Percentiles rank a stretch among this genome's conserved stretches.
phyloP scores from a whole-genome alignment of 441 rosid species.

The Breynia disticha region DNA sequence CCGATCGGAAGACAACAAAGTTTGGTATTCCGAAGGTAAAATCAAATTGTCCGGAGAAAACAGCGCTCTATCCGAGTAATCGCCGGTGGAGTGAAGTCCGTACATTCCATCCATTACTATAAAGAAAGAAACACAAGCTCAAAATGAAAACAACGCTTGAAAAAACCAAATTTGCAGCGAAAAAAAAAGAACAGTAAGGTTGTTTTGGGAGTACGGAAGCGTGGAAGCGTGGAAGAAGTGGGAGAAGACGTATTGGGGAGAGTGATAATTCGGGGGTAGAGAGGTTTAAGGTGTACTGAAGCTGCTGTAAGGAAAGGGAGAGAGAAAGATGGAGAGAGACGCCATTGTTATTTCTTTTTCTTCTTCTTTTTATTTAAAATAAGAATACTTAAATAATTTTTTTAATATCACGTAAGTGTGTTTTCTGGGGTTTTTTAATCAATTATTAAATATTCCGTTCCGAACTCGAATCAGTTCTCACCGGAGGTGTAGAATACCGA shows the following conservation, averaged over 20 bases:
- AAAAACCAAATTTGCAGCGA: neutral
- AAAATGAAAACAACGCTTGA: too few relatives aligned
- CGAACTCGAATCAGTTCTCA: too few relatives aligned
- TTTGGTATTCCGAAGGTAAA: conserved; percentile 40
- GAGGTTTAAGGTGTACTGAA: neutral
- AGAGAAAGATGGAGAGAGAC: neutral
- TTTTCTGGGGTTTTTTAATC: too few relatives aligned
- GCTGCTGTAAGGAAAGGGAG: conserved; percentile 7
- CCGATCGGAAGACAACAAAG: conserved; percentile 31
- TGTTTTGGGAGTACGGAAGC: conserved; percentile 20
- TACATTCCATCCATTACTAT: conserved; percentile 71
- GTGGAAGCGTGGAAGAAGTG: conserved; percentile 21
- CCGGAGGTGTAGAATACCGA: too few relatives aligned
- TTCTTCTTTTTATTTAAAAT: neutral
- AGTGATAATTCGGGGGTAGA: conserved; percentile 20
- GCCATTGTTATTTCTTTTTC: neutral
- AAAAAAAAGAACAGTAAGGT: neutral
- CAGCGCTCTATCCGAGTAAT: conserved; percentile 45
- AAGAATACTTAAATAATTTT: neutral
- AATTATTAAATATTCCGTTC: too few relatives aligned
- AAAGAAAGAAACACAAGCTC: too few relatives aligned
- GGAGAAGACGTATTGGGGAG: neutral
- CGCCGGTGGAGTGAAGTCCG: conserved; percentile 46
- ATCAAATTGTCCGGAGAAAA: conserved; percentile 65
- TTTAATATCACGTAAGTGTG: too few relatives aligned